These are phyloP conservation scores for Cruciata laevipes DNA, from an alignment of 257 asterid genomes.

Conservation along the genomic window DNA sequence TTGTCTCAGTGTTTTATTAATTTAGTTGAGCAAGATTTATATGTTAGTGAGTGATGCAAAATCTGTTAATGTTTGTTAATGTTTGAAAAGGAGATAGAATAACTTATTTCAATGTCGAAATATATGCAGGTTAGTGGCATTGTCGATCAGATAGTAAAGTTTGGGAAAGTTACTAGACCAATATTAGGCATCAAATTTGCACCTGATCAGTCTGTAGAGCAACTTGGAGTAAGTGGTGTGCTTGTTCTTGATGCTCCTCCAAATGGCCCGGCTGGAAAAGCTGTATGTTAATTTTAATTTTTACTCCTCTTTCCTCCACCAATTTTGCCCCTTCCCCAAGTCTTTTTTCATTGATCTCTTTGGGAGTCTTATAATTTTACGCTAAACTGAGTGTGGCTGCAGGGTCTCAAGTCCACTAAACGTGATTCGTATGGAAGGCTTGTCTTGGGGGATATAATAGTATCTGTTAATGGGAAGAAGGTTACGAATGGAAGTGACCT, in stretches of 20 bases:
- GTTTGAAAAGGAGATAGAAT: constrained; percentile 4
- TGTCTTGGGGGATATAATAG: constrained; percentile 78
- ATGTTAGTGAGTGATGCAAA: neutral
- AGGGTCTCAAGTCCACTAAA: constrained; percentile 91
- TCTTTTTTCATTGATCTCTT: neutral
- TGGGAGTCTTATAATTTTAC: neutral
- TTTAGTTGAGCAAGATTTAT: neutral
- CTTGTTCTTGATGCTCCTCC: constrained; percentile 96
- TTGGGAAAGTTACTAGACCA: constrained; percentile 95
- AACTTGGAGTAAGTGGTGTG: constrained; percentile 95
- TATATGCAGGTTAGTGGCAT: constrained; percentile 73
- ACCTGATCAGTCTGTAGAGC: constrained; percentile 96
- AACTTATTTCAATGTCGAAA: neutral
- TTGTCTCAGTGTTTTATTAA: neutral
- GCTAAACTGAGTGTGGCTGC: constrained; percentile 21
- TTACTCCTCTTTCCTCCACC: neutral
- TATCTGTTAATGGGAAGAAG: constrained; percentile 86
- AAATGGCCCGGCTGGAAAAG: constrained; percentile 99
- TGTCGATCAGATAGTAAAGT: constrained; percentile 88
- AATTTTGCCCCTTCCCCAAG: neutral
- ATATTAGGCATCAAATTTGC: constrained; percentile 93
- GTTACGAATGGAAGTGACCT: constrained; percentile 82
- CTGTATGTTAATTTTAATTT: constrained; percentile 43
- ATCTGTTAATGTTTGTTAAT: neutral
- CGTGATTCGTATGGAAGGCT: constrained; percentile 93